Base-by-base conservation (phyloP, 805 yeast genomes). In the Starmerella powellii region DNA sequence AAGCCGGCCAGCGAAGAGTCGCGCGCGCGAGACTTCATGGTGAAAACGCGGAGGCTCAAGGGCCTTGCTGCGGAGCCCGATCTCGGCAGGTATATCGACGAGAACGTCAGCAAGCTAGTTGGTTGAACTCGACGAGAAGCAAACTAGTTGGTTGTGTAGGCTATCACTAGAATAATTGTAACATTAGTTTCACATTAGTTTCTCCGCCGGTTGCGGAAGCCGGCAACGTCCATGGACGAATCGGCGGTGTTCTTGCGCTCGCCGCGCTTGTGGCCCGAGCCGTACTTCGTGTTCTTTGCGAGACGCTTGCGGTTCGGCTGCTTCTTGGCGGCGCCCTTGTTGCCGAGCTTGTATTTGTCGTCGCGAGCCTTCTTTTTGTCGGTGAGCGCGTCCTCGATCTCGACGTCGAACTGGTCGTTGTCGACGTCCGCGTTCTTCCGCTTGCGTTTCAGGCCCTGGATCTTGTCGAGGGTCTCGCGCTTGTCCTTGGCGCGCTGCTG, bases 401-500 rank as follows among this genome's bases (percentile, higher is more conserved):
- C 95, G 55, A 88, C 80, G 59, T 82, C 85, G 63, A 88, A 87
- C 53, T 79, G 87, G 52, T 78, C 85, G 49, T 71, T 68, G 36
- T 71, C 68, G 30, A 83, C 73, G 52, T 81, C 94, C 50, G 78
- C 75, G 48, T 20, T 20, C 56, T 77, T 77, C 66, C 94, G 77
- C 75, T 85, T 87, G 60, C 81, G 78, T 72, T 84, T 85, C 57
- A 91, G 72, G n/a, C 82, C 71, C 64, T 86, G 87, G 63, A 88
- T 84, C 67, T 80, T 82, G 19, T 87, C 95, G 52, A 88, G 64
- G 17, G 95, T 78, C 19, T 85, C 95, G 59, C 74, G 76, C 79
- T 88, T 88, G 56, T 86, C 91, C 68, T 82, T 79, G 60, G 84
- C 93, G 66, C 97, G 80, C 56, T 82, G 84, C 66, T 87, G 95